phyloP scores from a whole-genome alignment of 169 alveolate genomes.

The Plasmodium inui region DNA sequence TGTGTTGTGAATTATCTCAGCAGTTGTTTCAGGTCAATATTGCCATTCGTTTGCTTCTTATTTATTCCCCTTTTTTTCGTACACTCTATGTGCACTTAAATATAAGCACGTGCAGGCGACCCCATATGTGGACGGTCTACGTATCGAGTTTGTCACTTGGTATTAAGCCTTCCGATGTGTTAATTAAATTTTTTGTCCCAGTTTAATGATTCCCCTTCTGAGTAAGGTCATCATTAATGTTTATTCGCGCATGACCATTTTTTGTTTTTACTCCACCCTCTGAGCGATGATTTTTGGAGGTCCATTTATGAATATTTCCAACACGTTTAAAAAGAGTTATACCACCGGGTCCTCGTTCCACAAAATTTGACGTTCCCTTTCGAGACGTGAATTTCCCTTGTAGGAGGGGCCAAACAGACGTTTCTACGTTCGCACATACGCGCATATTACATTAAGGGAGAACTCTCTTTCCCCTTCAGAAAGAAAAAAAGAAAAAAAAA shows the following conservation, averaged over 20 bases:
- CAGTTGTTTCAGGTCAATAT: not conserved
- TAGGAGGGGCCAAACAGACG: not conserved
- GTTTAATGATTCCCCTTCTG: not conserved
- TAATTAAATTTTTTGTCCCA: not conserved
- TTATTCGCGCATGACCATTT: not conserved
- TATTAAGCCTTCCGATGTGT: not conserved
- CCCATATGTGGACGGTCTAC: not conserved
- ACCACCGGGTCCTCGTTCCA: not conserved
- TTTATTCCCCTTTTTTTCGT: not conserved
- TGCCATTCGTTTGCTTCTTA: conserved; percentile 1
- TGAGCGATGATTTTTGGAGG: not conserved
- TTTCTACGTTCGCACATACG: not conserved
- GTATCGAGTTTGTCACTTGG: not conserved
- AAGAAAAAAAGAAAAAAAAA: not conserved
- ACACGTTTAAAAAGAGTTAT: not conserved
- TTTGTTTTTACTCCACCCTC: not conserved
- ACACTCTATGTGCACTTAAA: not conserved
- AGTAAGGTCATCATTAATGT: not conserved
- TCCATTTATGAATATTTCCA: not conserved
- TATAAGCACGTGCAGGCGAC: not conserved
- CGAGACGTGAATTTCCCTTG: not conserved
- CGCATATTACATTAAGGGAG: not conserved
- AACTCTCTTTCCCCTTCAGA: not conserved
- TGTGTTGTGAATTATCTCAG: not conserved
- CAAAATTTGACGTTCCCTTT: not conserved